Base-by-base conservation (phyloP, 495 filamentous ascomycete species). In the Penicillium atrosanguineum region DNA sequence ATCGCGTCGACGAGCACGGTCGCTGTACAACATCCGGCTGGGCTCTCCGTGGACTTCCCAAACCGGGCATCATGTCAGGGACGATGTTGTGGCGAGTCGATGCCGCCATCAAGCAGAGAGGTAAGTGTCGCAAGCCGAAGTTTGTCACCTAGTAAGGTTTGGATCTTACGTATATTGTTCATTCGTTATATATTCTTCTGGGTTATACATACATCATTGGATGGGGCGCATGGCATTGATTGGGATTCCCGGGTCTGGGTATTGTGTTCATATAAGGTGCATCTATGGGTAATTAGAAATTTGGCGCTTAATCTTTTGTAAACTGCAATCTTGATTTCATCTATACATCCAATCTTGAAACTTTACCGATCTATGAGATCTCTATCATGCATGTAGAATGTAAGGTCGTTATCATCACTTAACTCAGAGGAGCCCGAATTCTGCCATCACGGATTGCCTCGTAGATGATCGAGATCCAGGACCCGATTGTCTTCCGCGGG, bases 61-160 rank as follows among this genome's bases (percentile, higher is more conserved):
- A 25, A 8, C 18, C 46, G 3, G 66, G 64, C 5, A 44, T 58
- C 2, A 43, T 45, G 36, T 64, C 66, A 3, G 70, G 70, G 1
- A 65, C 65, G 53, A 64, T 71, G 64, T 36, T 66, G 46, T 64
- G 68, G 42, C 48, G 68, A 12, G 60, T 73, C 19, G 66, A 69
- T 36, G 52, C 55, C 14, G 48, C 49, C 0, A 46, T 69, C 0
- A 49, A 55, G 6, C 38, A 29, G 21, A 44, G 59, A 53, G 60
- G 64, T 6, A 36, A 41, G 8, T 71, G 68, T 48, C 1, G 46
- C 4, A 31, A 55, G 21, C 56, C 57, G 0, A 18, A 34, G 14
- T 64, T 56, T 48, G 37, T 61, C 2, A 48, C 20, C 36, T 14
- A 25, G 19, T 50, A 44, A 31, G 18, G n/a, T 18, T 42, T 21